A percentile compares a stretch with the other conserved stretches of the same genome.
Evolutionary conservation across 768 basidiomycete genomes (phyloP).

Genomic region (Russula lepida): DNA sequence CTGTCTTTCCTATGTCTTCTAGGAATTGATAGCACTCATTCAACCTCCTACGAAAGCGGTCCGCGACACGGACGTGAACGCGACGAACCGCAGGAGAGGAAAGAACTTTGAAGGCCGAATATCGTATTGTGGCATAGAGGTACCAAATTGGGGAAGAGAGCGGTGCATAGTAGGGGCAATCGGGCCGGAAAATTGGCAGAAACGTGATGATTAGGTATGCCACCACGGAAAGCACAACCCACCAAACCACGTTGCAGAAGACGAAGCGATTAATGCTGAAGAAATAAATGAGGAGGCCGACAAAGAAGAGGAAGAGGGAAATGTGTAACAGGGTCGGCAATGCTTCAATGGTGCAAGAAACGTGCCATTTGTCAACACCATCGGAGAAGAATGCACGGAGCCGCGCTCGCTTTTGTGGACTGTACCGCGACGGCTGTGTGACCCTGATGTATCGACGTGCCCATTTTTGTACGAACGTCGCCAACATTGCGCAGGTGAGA

Average conservation of each 20-base stretch:
- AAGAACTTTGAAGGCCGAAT: neutral
- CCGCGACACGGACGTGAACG: neutral
- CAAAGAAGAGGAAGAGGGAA: conserved; percentile 15
- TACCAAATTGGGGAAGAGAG: neutral
- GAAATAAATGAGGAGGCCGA: conserved; percentile 5
- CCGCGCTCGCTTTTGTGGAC: conserved; percentile 1
- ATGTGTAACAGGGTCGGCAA: conserved; percentile 11
- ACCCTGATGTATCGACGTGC: conserved; percentile 5
- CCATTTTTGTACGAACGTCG: conserved; percentile 7
- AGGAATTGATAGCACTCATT: neutral
- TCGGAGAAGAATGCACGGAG: conserved; percentile 5
- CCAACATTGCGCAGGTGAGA: conserved; percentile 1
- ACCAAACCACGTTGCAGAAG: neutral
- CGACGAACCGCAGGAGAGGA: neutral
- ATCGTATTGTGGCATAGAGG: neutral
- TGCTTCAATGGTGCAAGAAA: neutral
- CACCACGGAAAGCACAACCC: neutral
- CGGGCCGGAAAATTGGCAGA: neutral
- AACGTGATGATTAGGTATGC: neutral
- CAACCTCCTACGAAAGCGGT: neutral
- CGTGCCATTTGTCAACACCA: neutral
- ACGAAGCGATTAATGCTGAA: neutral
- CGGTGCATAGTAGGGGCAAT: neutral
- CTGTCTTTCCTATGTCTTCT: neutral
- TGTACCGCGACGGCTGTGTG: neutral